Base-by-base conservation (phyloP, 169 alveolate genomes). In the Toxoplasma gondii region DNA sequence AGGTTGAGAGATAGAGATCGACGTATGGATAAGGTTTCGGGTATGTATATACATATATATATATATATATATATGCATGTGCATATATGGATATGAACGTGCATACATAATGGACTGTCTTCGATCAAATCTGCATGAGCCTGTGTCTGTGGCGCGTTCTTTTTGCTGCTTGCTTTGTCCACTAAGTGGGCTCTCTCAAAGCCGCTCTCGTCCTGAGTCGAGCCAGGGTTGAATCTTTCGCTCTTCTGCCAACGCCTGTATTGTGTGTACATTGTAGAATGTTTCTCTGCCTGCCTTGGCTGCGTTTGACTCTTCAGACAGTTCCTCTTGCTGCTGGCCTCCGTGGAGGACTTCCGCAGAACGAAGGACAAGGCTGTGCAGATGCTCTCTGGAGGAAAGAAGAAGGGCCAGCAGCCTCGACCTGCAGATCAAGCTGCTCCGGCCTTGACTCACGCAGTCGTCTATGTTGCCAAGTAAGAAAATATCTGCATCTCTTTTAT, bases 321-420 rank as follows among this genome's bases (percentile, higher is more conserved):
- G 92, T 91, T 82, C 39, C 58, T 39, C 43, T 27, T 91, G 86
- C 86, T 94, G 91, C 78, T 91, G 38, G 53, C 95, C 58, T n/a
- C 54, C 92, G 93, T 92, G 9, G 95, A 92, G 70, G 96, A 95
- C 80, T 95, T 95, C 94, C 95, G 96, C 49, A 87, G 91, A 74
- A 64, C 91, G 69, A 91, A 74, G 91, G 94, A 94, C 88, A 96
- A 92, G 94, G 94, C 82, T 29, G 44, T 94, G 88, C 94, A 92
- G 78, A 34, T 58, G 94, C 78, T 43, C 83, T 43, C 78, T 44
- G 94, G 94, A 4, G 92, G 88, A 69, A 94, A 67, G 91, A 86
- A 78, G 86, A 93, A 88, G 86, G 94, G 91, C 58, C 49, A 74
- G 88, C 82, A 74, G 58, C 88, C 88, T 19, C 27, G 69, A 70